Base-by-base conservation (phyloP, 1,284 basidiomycete species). In the Trichosporon sp. region DNA sequence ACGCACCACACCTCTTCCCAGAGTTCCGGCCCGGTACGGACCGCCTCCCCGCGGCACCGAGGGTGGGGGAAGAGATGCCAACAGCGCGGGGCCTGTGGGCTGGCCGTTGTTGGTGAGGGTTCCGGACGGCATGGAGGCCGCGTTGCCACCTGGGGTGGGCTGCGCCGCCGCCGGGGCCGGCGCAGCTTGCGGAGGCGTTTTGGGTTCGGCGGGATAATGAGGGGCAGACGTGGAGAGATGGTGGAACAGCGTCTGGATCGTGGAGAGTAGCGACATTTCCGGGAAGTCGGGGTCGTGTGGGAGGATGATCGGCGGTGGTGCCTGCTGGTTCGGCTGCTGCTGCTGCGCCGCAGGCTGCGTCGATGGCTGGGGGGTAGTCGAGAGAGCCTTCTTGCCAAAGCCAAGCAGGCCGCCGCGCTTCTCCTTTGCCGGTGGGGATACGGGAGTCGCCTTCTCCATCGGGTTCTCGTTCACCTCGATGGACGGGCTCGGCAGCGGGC, bases 171-270 rank as follows among this genome's bases (percentile, higher is more conserved):
- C 16, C 31, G 59, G 31, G 32, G 59, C 59, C 6, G 59, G 31
- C 32, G 59, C 32, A n/a, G 59, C 32, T 35, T 35, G 46, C 65
- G 63, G 31, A 65, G 69, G 38, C 16, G 63, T 54, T 72, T 75
- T 78, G 16, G 77, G 78, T 1, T 79, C 77, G 2, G 81, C 75
- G 6, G 84, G 82, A 46, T 81, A 80, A 71, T 84, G 84, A 8
- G 84, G 81, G 1, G 77, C 75, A 0, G 83, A 81, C 12, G 78
- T 76, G 11, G 78, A 76, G 77, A 97, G 93, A 79, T 93, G 88
- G 31, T 90, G 82, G 83, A 94, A 98, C n/a, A 98, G 86, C 10
- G 94, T 92, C 73, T 93, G 93, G 63, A 98, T 89, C 19, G 95
- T 93, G 46, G 93, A 91, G 80, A 95, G 91, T 68, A 98, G 89